Conservation (phyloP, 129 eudicot genomes). For the Flaveria linearis region DNA sequence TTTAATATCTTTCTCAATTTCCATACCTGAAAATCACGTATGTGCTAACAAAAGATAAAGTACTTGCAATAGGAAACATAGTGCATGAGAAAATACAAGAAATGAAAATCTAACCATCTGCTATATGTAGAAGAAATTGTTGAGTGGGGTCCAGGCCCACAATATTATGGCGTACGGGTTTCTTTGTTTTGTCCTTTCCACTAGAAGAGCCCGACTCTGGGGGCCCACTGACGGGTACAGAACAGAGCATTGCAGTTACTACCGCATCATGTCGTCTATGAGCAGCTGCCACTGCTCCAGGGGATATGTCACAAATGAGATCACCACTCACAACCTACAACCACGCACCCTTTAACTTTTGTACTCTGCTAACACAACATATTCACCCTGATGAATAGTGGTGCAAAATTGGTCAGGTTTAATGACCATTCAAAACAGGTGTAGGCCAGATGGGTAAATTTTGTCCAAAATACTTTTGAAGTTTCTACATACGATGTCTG, state of each 20-base stretch:
- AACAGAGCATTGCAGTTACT: slow-evolving; percentile 89
- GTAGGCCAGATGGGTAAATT: neutral
- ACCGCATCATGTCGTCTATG: slow-evolving; percentile 96
- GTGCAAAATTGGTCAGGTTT: neutral
- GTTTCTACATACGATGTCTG: neutral
- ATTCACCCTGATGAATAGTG: neutral
- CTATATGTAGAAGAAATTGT: slow-evolving; percentile 81
- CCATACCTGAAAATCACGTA: slow-evolving; percentile 50
- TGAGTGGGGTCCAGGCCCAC: slow-evolving; percentile 79
- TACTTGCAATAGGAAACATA: slow-evolving; percentile 9
- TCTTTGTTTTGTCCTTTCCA: slow-evolving; percentile 88
- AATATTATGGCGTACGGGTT: slow-evolving; percentile 65
- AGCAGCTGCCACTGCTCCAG: slow-evolving; percentile 95
- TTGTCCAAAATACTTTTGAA: neutral
- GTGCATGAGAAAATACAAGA: slow-evolving; percentile 5
- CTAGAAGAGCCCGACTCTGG: slow-evolving; percentile 76
- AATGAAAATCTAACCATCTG: slow-evolving; percentile 62
- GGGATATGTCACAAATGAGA: slow-evolving; percentile 85
- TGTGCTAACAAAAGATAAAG: neutral
- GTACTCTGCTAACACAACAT: neutral
- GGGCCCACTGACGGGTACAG: slow-evolving; percentile 79
- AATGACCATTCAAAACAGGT: neutral
- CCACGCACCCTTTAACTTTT: slow-evolving; percentile 25
- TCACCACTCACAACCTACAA: slow-evolving; percentile 93
- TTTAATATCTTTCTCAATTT: slow-evolving; percentile 76